Base-by-base conservation (phyloP, 2,329 filamentous ascomycete genomes). In the Fusarium bulbicola region DNA sequence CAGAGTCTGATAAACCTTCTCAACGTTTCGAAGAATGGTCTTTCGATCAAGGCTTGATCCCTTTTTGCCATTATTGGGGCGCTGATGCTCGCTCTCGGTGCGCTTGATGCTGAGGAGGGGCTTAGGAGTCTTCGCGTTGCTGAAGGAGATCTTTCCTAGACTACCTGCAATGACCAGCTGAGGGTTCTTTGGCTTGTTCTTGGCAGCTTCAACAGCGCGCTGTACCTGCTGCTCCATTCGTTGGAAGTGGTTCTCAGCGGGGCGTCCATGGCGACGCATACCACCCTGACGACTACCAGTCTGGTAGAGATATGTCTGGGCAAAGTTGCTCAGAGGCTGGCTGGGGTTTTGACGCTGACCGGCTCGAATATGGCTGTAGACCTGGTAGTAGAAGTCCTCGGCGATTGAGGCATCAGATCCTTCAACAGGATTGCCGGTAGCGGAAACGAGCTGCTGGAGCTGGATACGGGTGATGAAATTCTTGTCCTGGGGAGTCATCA, bases 191-290 rank as follows among this genome's bases (percentile, higher is more conserved):
- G 96, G 96, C 82, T 97, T 95, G 68, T 95, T 94, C 85, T 98
- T 99, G 59, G 96, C 96, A 2, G 96, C 96, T 80, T 99, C 96
- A 1, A 99, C 96, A 30, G 96, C 96, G 63, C 96, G 92, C 81
- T 98, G 95, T 18, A 99, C 97, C 82, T 99, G 96, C 82, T 99
- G 96, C 82, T 99, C 95, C 96, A 99, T 99, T 62, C 96, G 92
- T 81, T 98, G 96, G 85, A 98, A 94, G 79, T 99, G 96, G 80
- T 98, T 99, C 81, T 99, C 96, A 24, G 94, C 95, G 47, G 92
- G 94, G 66, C 94, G 90, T 68, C 92, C 91, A 75, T 96, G 91
- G 73, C 95, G 90, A 71, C 95, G 87, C 79, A 90, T 89, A 46
- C 89, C 90, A 61, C 93, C 92, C 74, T 95, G 91, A 26, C 95